phyloP scores from a whole-genome alignment of 257 asterid genomes.

The Solanum lignicaule region DNA sequence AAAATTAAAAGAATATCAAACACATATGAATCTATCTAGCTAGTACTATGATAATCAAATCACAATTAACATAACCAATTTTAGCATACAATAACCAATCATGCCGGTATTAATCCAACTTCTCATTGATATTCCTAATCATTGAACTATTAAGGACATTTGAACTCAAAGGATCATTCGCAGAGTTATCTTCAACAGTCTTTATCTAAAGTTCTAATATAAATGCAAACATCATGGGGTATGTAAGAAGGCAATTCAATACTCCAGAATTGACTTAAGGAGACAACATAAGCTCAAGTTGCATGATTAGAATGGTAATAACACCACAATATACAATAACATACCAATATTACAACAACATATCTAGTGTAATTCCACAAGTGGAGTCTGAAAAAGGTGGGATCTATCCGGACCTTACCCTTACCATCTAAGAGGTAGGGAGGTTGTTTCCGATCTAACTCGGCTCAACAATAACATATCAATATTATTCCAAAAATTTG shows the following conservation, averaged over 20 bases:
- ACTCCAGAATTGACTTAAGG: not conserved
- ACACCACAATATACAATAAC: not conserved
- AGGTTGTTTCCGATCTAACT: not conserved
- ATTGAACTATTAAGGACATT: not conserved
- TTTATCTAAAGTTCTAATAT: not conserved
- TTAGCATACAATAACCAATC: not conserved
- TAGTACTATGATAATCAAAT: not conserved
- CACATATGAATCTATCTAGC: not conserved
- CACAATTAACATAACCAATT: not conserved
- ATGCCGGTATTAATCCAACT: not conserved
- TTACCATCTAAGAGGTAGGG: not conserved
- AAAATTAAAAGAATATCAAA: not conserved
- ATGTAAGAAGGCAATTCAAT: not conserved
- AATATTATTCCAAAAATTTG: not conserved
- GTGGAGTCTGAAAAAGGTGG: not conserved
- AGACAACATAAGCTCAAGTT: not conserved
- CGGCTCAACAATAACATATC: not conserved
- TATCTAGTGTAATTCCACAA: no score
- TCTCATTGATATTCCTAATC: not conserved
- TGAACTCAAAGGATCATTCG: not conserved
- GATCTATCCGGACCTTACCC: not conserved
- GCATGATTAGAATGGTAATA: not conserved
- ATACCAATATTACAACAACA: not conserved
- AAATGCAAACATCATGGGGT: not conserved
- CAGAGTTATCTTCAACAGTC: no score